Conservation (phyloP, 106 monocot genomes). For the Platanthera zijinensis region DNA sequence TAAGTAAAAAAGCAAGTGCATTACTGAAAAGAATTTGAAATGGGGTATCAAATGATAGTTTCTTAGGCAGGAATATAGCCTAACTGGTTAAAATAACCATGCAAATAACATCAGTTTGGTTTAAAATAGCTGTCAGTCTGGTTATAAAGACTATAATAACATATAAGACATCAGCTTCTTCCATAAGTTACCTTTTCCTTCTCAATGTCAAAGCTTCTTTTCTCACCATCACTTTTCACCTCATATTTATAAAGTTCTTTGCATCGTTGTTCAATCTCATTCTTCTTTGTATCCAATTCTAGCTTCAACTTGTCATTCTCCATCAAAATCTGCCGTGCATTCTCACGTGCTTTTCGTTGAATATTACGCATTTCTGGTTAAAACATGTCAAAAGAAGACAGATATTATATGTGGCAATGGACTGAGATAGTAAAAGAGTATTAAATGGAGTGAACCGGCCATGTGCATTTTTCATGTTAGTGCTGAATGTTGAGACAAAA, state of each 20-base stretch:
- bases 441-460: not conserved
- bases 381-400: not conserved
- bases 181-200: conserved; percentile 56
- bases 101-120: not conserved
- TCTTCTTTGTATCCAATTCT: conserved; percentile 61
- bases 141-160: not conserved
- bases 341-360: conserved; percentile 54
- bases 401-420: not conserved
- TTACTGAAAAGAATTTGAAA: no score
- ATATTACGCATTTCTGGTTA: conserved; percentile 62
- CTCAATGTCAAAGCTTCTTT: conserved; percentile 48
- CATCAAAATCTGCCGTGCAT: conserved; percentile 48
- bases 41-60: no score
- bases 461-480: not conserved
- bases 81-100: no score
- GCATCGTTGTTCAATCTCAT: conserved; percentile 47
- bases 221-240: conserved; percentile 40
- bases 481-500: not conserved
- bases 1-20: not conserved
- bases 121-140: not conserved
- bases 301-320: conserved; percentile 71
- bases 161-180: no score
- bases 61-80: no score
- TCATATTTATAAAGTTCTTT: conserved; percentile 55
- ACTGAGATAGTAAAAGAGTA: not conserved